Percentiles rank a stretch among this genome's conserved stretches.
phyloP scores from a whole-genome alignment of 495 filamentous ascomycete species.

The Copromyces sp. region DNA sequence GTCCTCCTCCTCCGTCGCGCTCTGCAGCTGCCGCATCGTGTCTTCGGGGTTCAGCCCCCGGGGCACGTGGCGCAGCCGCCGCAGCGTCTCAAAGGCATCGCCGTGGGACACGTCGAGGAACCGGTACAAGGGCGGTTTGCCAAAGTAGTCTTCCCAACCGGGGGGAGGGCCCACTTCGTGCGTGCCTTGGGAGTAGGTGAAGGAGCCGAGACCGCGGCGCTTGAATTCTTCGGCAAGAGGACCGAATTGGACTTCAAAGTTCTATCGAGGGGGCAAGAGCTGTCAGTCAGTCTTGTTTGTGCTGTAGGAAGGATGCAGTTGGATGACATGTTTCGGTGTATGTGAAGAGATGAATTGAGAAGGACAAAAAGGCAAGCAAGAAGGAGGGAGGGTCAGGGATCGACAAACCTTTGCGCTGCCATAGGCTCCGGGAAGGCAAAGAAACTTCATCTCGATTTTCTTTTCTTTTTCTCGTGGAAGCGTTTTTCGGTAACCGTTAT shows the following conservation, averaged over 20 bases:
- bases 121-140: constrained; percentile 39
- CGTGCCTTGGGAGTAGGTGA: constrained; percentile 38
- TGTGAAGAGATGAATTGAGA: no score
- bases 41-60: constrained; percentile 38
- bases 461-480: neutral
- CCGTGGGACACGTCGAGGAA: constrained; percentile 38
- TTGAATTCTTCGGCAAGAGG: constrained; percentile 39
- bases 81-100: constrained; percentile 37
- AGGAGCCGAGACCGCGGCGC: constrained; percentile 30
- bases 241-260: constrained; percentile 44
- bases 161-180: constrained; percentile 34
- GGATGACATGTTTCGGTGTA: neutral
- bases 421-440: constrained; percentile 28
- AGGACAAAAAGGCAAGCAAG: neutral
- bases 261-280: constrained; percentile 19
- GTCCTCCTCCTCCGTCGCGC: constrained; percentile 14
- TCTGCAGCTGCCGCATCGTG: constrained; percentile 34
- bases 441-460: constrained; percentile 9
- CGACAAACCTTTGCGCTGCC: constrained; percentile 31
- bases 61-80: constrained; percentile 40
- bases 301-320: neutral
- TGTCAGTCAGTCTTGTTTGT: neutral
- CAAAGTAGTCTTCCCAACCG: constrained; percentile 45
- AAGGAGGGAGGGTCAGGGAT: neutral
- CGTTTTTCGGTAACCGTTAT: neutral